A percentile compares a stretch with the other conserved stretches of the same genome.
Evolutionary conservation across 2,329 filamentous ascomycete species (phyloP).

Genomic region (Apiospora koreana): DNA sequence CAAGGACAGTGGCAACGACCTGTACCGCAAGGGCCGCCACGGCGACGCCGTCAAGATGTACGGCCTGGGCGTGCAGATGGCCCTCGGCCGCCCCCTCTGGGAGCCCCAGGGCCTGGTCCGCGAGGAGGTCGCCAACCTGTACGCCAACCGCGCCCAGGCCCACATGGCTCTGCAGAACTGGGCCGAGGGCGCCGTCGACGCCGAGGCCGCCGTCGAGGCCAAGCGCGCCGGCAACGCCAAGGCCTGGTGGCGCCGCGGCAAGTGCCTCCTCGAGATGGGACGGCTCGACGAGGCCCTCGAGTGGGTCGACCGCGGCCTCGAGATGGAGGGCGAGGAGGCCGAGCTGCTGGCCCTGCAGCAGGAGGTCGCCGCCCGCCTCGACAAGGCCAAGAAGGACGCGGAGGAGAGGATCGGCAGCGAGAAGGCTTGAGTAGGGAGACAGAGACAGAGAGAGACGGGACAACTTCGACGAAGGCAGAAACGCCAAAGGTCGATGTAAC

Average conservation of each 20-base stretch:
- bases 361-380: conserved; percentile 57
- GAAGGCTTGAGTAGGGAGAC: neutral
- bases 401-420: neutral
- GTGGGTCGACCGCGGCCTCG: conserved; percentile 76
- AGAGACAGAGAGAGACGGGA: neutral
- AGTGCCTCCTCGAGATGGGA: conserved; percentile 89
- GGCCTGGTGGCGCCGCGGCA: conserved; percentile 88
- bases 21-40: conserved; percentile 77
- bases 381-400: conserved; percentile 34
- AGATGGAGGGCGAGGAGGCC: conserved; percentile 75
- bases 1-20: conserved; percentile 80
- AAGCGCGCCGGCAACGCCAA: conserved; percentile 87
- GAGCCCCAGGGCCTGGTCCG: conserved; percentile 81
- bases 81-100: conserved; percentile 78
- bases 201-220: conserved; percentile 83
- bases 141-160: conserved; percentile 87
- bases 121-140: conserved; percentile 80
- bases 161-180: conserved; percentile 81
- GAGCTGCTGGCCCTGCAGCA: conserved; percentile 65
- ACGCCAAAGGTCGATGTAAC: neutral
- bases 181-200: conserved; percentile 86
- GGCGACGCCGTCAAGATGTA: conserved; percentile 80
- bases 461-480: no score
- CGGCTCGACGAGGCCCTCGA: conserved; percentile 77
- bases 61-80: conserved; percentile 87